Conservation (phyloP, 345 rosid species). For the Eutrema yunnanense region DNA sequence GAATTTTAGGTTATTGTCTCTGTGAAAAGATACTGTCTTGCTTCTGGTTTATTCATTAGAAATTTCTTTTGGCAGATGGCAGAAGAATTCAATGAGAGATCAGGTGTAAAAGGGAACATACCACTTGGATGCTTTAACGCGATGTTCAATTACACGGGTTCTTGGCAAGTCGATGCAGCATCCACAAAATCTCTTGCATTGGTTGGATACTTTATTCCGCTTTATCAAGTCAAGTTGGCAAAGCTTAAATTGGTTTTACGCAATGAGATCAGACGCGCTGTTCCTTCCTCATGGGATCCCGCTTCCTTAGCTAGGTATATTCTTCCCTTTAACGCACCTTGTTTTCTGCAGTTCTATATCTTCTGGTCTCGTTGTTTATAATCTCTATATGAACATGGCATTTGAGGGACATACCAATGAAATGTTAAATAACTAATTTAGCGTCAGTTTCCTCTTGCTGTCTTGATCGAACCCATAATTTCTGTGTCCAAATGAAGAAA, state of each 20-base stretch:
- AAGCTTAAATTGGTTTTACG: conserved; percentile 44
- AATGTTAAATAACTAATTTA: not conserved
- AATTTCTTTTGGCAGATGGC: conserved; percentile 55
- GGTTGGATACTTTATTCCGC: conserved; percentile 75
- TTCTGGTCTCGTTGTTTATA: not conserved
- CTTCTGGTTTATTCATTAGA: not conserved
- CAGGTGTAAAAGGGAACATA: conserved; percentile 65
- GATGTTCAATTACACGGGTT: conserved; percentile 95
- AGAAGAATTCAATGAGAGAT: conserved; percentile 55
- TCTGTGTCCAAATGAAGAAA: not conserved
- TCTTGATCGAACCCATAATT: not conserved
- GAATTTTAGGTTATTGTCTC: not conserved
- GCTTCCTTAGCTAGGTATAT: conserved; percentile 79
- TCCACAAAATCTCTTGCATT: conserved; percentile 89
- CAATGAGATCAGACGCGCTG: conserved; percentile 68
- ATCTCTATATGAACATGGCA: not conserved
- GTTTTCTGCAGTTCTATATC: not conserved
- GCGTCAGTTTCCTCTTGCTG: not conserved
- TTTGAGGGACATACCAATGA: not conserved
- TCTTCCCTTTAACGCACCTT: not conserved
- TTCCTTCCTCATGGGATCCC: conserved; percentile 99
- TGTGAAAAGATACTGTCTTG: not conserved
- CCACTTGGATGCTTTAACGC: conserved; percentile 97
- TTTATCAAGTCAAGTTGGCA: conserved; percentile 53
- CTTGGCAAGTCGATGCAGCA: conserved; percentile 90